These are phyloP conservation scores for Salix dunnii DNA, from an alignment of 345 rosid species.

Conservation along the genomic window DNA sequence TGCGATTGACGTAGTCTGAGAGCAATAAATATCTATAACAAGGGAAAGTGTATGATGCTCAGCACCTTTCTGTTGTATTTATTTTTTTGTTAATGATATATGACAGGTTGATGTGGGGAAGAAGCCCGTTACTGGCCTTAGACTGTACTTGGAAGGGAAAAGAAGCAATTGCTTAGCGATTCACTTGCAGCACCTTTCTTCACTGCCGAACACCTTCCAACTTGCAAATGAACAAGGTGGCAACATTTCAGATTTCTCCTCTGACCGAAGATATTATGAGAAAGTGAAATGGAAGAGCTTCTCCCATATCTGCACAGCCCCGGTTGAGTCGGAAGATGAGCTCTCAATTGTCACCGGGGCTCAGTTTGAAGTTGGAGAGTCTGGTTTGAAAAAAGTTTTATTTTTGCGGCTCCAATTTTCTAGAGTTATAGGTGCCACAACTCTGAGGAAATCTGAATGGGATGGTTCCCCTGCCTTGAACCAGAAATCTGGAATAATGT, in stretches of 20 bases:
- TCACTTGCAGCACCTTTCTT: slow-evolving; percentile 93
- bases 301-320: slow-evolving; percentile 89
- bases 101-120: slow-evolving; percentile 87
- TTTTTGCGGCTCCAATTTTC: slow-evolving; percentile 81
- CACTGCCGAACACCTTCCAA: slow-evolving; percentile 76
- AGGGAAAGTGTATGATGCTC: neutral
- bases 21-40: neutral
- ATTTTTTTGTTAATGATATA: neutral
- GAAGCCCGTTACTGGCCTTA: slow-evolving; percentile 88
- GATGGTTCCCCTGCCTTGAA: slow-evolving; percentile 76
- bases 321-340: slow-evolving; percentile 80
- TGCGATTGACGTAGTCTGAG: neutral
- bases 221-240: slow-evolving; percentile 57
- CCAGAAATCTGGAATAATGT: slow-evolving; percentile 77
- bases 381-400: slow-evolving; percentile 73
- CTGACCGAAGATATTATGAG: slow-evolving; percentile 75
- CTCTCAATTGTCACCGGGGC: slow-evolving; percentile 87
- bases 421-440: slow-evolving; percentile 47
- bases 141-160: slow-evolving; percentile 91
- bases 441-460: slow-evolving; percentile 63
- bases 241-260: slow-evolving; percentile 32
- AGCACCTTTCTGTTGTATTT: neutral
- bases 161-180: slow-evolving; percentile 80
- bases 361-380: slow-evolving; percentile 70
- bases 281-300: slow-evolving; percentile 94